Conservation (phyloP, 1,139 yeast species). For the Kodamaea alishanica region DNA sequence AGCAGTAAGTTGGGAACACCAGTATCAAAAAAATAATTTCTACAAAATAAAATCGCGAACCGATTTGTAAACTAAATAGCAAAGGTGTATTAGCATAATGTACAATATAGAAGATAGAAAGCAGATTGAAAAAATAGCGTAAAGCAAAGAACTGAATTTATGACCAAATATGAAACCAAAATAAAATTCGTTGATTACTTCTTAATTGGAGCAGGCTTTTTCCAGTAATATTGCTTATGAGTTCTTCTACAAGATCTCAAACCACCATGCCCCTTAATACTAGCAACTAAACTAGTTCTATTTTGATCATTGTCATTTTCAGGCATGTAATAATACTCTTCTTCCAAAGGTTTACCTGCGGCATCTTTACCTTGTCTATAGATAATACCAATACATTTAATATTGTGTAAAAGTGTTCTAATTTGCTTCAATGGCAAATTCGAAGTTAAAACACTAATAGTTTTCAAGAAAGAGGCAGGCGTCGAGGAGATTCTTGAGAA, state of each 20-base stretch:
- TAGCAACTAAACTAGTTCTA: slow-evolving; percentile 66
- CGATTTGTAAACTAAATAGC: neutral
- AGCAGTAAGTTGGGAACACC: slow-evolving; percentile 4
- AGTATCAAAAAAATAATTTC: neutral
- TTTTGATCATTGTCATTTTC: slow-evolving; percentile 73
- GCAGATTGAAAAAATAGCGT: neutral
- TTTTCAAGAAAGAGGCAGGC: slow-evolving; percentile 66
- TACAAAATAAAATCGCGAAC: slow-evolving; percentile 1
- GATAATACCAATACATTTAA: slow-evolving; percentile 74
- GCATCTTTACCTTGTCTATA: slow-evolving; percentile 91
- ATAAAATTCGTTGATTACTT: slow-evolving; percentile 16
- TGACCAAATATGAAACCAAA: neutral
- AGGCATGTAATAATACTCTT: slow-evolving; percentile 85
- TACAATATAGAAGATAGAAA: neutral
- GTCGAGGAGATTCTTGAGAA: slow-evolving; percentile 85
- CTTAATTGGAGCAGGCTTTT: slow-evolving; percentile 59
- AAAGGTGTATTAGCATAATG: neutral
- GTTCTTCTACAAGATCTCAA: slow-evolving; percentile 87
- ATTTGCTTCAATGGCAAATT: slow-evolving; percentile 45
- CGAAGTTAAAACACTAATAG: slow-evolving; percentile 51
- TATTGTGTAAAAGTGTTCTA: slow-evolving; percentile 47
- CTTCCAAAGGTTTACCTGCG: slow-evolving; percentile 90
- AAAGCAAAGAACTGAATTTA: slow-evolving; percentile 2
- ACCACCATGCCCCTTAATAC: slow-evolving; percentile 77
- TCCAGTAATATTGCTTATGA: slow-evolving; percentile 91